These are phyloP conservation scores for Cladophialophora immunda DNA, from an alignment of 2,329 filamentous ascomycete genomes.

Conservation along the genomic window DNA sequence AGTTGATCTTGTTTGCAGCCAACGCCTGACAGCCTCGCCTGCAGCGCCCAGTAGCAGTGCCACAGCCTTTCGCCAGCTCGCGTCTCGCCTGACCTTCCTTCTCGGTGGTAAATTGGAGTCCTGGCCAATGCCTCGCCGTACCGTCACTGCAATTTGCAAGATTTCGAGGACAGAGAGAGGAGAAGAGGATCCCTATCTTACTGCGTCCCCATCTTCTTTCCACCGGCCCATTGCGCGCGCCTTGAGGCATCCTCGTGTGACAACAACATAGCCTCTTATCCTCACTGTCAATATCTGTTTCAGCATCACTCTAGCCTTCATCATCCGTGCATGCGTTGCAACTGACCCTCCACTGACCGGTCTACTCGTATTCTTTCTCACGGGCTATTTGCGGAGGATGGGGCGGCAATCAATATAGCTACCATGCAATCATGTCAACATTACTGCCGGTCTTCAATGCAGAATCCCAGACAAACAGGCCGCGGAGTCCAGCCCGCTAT, in stretches of 20 bases:
- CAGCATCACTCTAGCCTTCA: not conserved
- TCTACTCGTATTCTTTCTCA: constrained; percentile 12
- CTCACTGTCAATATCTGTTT: not conserved
- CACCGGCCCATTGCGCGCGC: not conserved
- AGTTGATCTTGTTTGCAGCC: not conserved
- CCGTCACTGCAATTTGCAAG: constrained; percentile 12
- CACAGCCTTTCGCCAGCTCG: not conserved
- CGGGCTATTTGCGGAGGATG: constrained; percentile 22
- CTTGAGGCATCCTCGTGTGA: not conserved
- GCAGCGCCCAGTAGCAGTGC: not conserved
- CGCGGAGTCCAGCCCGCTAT: constrained; percentile 28
- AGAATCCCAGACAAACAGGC: constrained; percentile 39
- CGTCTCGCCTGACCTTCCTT: constrained; percentile 11
- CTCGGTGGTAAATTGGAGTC: not conserved
- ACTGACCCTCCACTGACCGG: not conserved
- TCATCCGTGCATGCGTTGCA: not conserved
- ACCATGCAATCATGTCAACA: constrained; percentile 69
- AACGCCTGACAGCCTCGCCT: not conserved
- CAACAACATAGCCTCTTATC: not conserved
- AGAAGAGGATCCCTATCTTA: constrained; percentile 18
- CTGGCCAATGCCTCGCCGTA: not conserved
- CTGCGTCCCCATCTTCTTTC: constrained; percentile 5
- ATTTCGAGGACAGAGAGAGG: constrained; percentile 2
- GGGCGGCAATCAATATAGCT: constrained; percentile 41
- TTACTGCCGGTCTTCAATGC: constrained; percentile 67